Conservation (phyloP, 257 asterid genomes). For the Dorcoceras hygrometricum region DNA sequence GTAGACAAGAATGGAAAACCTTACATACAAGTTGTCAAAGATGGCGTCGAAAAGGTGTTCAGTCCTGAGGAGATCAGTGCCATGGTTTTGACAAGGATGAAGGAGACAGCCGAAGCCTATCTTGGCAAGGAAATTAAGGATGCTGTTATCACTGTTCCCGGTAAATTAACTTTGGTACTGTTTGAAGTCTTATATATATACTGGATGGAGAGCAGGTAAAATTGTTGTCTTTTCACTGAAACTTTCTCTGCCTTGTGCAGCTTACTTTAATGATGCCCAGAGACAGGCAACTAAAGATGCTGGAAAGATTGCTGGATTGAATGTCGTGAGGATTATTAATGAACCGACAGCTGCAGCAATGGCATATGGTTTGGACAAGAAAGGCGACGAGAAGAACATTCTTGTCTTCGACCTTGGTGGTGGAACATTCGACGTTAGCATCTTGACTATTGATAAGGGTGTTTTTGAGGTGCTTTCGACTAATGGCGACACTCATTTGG, state of each 20-base stretch:
- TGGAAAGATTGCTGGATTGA: neutral
- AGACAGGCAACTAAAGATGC: neutral
- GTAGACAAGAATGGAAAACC: slow-evolving; percentile 82
- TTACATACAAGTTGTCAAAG: slow-evolving; percentile 62
- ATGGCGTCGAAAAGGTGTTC: slow-evolving; percentile 75
- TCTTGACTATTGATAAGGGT: neutral
- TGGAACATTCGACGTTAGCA: neutral
- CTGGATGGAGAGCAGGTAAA: too few relatives aligned
- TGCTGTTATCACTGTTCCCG: slow-evolving; percentile 82
- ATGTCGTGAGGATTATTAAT: neutral
- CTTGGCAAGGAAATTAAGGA: slow-evolving; percentile 81
- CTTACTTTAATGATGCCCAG: neutral
- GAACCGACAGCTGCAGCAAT: neutral
- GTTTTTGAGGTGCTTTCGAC: neutral
- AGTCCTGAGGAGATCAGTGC: slow-evolving; percentile 89
- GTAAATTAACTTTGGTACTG: slow-evolving; percentile 28
- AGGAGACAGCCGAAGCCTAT: slow-evolving; percentile 87
- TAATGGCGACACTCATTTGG: neutral
- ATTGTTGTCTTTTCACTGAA: neutral
- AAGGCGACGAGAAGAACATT: neutral
- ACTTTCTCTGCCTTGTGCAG: neutral
- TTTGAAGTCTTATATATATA: too few relatives aligned
- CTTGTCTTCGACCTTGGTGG: neutral
- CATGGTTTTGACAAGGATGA: slow-evolving; percentile 72
- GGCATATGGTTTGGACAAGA: neutral